Evolutionary conservation across 495 filamentous ascomycete genomes (phyloP), one percentile per base, ranked within the genome.

Genomic region (Trichoderma virens): DNA sequence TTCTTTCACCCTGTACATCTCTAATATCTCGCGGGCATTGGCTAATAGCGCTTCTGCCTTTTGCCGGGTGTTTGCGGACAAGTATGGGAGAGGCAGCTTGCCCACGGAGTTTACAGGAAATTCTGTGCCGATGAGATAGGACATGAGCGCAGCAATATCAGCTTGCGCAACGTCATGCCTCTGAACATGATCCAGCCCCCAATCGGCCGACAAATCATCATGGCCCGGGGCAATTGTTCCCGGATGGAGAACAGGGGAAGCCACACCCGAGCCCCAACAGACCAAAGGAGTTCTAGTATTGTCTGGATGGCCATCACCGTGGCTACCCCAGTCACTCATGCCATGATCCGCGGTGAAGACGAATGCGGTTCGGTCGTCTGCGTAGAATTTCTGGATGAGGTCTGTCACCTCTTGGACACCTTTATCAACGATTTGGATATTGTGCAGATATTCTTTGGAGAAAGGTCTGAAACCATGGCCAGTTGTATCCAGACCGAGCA

Each of bases 271-370:
- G 11, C 94, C 94, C 94, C 94, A 99, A 18, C 81, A 89, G 70
- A 99, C 90, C 11, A 99, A 79, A 13, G 94, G 94, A 27, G 94
- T 99, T 32, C 94, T 82, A 2, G 94, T 99, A 68, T 99, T 99
- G 72, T 99, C 91, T 1, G 94, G 94, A 76, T 99, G 94, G 25
- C 94, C 94, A 72, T 99, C 94, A 51, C 94, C 94, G 71, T 99
- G 94, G 66, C 91, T 96, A 14, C 94, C 94, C 89, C 90, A 96
- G 76, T 99, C 95, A 71, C 90, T 97, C 93, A 99, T 99, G 13
- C 94, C 94, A 76, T 99, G 94, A 69, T 99, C 94, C 2, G 94
- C 94, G 11, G 95, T 99, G 73, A 99, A 99, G 16, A 99, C 85
- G 70, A 90, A 99, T 1, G 95, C 91, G 0, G 95, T 97, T 76